Evolutionary conservation across 306 rosid genomes (phyloP).

Genomic region (Ziziphus jujuba): DNA sequence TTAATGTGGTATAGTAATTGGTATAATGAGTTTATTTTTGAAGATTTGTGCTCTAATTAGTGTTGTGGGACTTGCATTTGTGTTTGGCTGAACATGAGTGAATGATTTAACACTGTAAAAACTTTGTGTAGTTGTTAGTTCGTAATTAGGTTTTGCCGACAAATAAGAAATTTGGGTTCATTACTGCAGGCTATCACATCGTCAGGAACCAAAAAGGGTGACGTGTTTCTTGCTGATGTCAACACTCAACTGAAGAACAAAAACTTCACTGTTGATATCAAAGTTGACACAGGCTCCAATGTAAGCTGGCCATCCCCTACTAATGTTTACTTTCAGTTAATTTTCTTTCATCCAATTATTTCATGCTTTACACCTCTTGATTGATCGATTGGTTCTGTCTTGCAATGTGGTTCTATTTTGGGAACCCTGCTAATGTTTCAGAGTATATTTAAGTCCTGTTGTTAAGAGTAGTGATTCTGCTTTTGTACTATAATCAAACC

Average conservation of each 20-base stretch:
- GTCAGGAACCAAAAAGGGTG: slow-evolving; percentile 77
- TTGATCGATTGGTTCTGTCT: background rate
- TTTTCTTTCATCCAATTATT: background rate
- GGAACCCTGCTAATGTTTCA: background rate
- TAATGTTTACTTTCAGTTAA: background rate
- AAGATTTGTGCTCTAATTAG: no score
- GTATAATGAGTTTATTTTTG: no score
- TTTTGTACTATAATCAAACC: no score
- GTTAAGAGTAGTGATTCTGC: no score
- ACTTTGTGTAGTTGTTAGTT: no score
- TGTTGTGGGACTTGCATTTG: no score
- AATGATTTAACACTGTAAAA: no score
- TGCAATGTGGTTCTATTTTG: background rate
- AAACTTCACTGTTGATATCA: slow-evolving; percentile 80
- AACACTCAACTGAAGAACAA: slow-evolving; percentile 77
- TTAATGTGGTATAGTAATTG: no score
- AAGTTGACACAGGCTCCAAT: slow-evolving; percentile 77
- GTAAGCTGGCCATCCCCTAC: slow-evolving; percentile 36
- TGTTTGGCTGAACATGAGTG: no score
- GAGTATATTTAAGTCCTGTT: background rate
- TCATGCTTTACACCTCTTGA: background rate
- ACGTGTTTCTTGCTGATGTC: slow-evolving; percentile 68
- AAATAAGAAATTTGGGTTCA: slow-evolving; percentile 6
- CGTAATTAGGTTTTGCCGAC: no score
- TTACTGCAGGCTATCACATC: slow-evolving; percentile 70